Evolutionary conservation across 2,329 filamentous ascomycete genomes (phyloP), one percentile per base, ranked within the genome.

Genomic region (Hypoxylon sp.): DNA sequence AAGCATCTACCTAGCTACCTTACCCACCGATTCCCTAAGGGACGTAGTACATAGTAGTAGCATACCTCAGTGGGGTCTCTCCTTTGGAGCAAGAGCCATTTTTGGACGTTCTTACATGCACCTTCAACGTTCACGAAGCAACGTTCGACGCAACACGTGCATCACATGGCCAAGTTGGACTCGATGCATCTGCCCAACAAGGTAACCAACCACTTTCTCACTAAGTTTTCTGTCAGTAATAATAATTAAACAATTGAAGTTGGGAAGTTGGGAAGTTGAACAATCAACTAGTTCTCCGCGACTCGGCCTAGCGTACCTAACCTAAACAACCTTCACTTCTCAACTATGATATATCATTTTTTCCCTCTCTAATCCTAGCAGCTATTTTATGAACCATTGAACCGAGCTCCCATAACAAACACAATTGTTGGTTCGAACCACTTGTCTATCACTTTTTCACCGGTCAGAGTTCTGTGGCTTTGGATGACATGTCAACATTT

Each of bases 311-410:
- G n/a, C n/a, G n/a, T n/a, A n/a, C n/a, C n/a, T n/a, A n/a, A n/a
- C n/a, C n/a, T n/a, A n/a, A n/a, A n/a, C n/a, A n/a, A n/a, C 17
- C 43, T 37, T 53, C 45, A 53, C 48, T 38, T 53, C 38, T 54
- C 45, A 35, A 51, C 19, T 57, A 45, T 59, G 49, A 59, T 54
- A 47, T 54, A 49, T 59, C 56, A 59, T 35, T 51, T 55, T n/a
- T n/a, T n/a, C n/a, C n/a, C n/a, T n/a, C n/a, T n/a, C n/a, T 57
- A 52, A 54, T 57, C 56, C 56, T 13, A 25, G 48, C 34, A 47
- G 11, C 49, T 37, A 35, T 48, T 51, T 15, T 23, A 37, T 30
- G 48, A 57, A 59, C 49, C 46, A 41, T 45, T 47, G 6, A 44
- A 35, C 46, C 46, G 43, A 54, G 31, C 35, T 42, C n/a, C n/a